These are phyloP conservation scores for Theobroma cacao DNA, from an alignment of 345 rosid species.

Conservation along the genomic window DNA sequence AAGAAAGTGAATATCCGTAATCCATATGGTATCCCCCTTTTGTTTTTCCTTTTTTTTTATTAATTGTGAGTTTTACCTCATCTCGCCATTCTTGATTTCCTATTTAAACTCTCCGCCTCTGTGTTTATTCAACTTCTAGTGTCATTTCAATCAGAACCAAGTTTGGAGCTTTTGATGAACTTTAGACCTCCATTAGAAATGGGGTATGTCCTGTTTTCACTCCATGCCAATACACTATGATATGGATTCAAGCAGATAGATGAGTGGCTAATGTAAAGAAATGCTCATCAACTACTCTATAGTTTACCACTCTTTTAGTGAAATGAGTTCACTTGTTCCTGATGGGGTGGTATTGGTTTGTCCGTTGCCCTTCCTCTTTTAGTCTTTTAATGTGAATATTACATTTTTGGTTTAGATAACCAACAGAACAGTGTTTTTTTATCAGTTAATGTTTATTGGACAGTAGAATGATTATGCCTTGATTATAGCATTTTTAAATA, in stretches of 20 bases:
- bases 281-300: neutral
- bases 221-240: neutral
- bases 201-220: neutral
- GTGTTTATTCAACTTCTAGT: conserved; percentile 2
- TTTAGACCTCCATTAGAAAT: neutral
- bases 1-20: neutral
- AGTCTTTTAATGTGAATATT: neutral
- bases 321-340: neutral
- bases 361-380: neutral
- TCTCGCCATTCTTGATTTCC: neutral
- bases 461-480: neutral
- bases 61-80: neutral
- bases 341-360: neutral
- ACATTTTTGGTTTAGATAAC: conserved; percentile 8
- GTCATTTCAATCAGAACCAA: neutral
- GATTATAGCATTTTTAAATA: neutral
- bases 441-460: no score
- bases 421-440: conserved; percentile 59
- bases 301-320: neutral
- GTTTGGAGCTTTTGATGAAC: neutral
- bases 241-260: neutral
- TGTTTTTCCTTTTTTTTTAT: neutral
- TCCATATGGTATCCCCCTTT: neutral
- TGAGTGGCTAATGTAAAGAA: neutral
- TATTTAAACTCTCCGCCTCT: neutral